A percentile compares a stretch with the other conserved stretches of the same genome.
Evolutionary conservation across 306 rosid genomes (phyloP).

Genomic region (Cicer arietinum): DNA sequence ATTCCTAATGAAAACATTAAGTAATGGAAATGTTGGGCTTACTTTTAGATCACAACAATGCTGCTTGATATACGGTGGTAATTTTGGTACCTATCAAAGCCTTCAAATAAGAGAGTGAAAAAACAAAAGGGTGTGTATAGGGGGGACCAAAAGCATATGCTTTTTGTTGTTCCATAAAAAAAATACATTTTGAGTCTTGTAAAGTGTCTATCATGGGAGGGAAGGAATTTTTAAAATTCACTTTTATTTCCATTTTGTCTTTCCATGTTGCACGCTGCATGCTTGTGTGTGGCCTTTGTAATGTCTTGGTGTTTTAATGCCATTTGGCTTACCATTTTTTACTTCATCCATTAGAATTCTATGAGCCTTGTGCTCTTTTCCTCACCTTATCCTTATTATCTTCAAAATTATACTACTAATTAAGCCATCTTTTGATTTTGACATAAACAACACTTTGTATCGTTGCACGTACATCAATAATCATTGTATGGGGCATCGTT

Average conservation of each 20-base stretch:
- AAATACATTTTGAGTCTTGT: slow-evolving; percentile 36
- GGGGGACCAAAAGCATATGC: slow-evolving; percentile 51
- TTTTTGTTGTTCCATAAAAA: slow-evolving; percentile 33
- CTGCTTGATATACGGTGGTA: slow-evolving; percentile 31
- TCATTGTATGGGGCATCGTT: too few relatives aligned
- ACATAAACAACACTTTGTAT: too few relatives aligned
- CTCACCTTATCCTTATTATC: slow-evolving; percentile 29
- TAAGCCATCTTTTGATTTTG: too few relatives aligned
- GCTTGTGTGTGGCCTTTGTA: slow-evolving; percentile 46
- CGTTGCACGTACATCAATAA: too few relatives aligned
- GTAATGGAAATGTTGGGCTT: slow-evolving; percentile 29
- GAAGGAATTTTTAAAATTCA: slow-evolving; percentile 39
- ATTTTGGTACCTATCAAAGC: slow-evolving; percentile 42
- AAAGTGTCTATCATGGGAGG: slow-evolving; percentile 44
- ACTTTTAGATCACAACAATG: slow-evolving; percentile 36
- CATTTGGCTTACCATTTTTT: slow-evolving; percentile 38
- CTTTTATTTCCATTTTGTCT: slow-evolving; percentile 41
- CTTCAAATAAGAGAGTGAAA: slow-evolving; percentile 23
- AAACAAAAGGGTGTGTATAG: not conserved
- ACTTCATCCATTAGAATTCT: slow-evolving; percentile 38
- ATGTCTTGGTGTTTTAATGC: slow-evolving; percentile 32
- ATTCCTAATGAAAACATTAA: not conserved
- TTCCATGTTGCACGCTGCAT: slow-evolving; percentile 29
- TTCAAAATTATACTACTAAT: not conserved
- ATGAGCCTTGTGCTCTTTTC: slow-evolving; percentile 14